Evolutionary conservation across 2,329 filamentous ascomycete genomes (phyloP), one percentile per base, ranked within the genome.

Genomic region (Xylariaceae sp.): DNA sequence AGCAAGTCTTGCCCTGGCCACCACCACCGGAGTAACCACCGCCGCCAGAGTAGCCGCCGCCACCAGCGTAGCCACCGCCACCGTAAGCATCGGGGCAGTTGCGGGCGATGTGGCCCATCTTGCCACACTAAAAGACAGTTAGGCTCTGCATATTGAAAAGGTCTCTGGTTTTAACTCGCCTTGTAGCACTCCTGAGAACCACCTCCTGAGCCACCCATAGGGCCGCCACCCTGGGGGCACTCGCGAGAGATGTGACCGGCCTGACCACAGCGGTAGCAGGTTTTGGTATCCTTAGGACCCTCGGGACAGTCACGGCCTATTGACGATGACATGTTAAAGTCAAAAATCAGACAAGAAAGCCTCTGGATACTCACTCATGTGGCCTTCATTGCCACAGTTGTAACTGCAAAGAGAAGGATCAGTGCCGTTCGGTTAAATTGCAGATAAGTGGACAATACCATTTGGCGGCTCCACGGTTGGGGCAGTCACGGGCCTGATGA

Each of bases 81-180:
- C 66, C 71, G 52, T 78, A 78, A 52, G 79, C 79, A 74, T 89
- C 82, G 65, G 81, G 77, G 83, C 89, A 94, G 81, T 90, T 90
- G 64, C 88, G 90, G 62, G 94, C 92, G 71, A 97, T 96, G 81
- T 97, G 94, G 53, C 94, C 94, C 60, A 90, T 81, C 78, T 96
- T 89, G 57, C 91, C 91, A 75, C 94, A 99, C 86, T 85, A 58
- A 30, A 48, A 36, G n/a, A 45, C 19, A 42, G n/a, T 48, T 27
- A 50, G 22, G 49, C 39, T 27, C 2, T 33, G 39, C 30, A 49
- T 43, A 7, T n/a, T 17, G 11, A 1, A 32, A 11, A 32, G 6
- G 22, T 18, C 15, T 11, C 30, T 22, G 15, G 18, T n/a, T 1
- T 47, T 15, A 39, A 47, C 68, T 47, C 62, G 75, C 79, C 78